These are phyloP conservation scores for Talaromyces pinophilus DNA, from an alignment of 2,329 filamentous ascomycete species.

Conservation along the genomic window DNA sequence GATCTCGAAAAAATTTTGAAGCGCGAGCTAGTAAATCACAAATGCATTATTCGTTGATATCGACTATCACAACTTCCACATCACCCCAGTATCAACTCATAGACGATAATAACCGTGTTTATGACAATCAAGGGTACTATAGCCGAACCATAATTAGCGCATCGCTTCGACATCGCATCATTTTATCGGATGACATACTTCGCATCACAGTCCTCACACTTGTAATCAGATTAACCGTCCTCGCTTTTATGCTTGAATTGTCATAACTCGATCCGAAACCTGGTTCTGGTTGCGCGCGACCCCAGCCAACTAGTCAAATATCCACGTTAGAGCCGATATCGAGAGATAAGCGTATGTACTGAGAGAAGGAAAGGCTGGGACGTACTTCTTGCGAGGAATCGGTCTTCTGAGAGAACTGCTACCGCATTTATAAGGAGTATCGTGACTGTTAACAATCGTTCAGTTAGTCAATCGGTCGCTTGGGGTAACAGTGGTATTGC, in stretches of 20 bases:
- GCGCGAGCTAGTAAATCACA: background rate
- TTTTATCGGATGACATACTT: conserved; percentile 60
- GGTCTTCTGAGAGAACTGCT: conserved; percentile 90
- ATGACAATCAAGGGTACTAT: conserved; percentile 81
- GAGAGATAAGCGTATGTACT: background rate
- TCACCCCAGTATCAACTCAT: conserved; percentile 73
- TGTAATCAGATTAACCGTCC: conserved; percentile 84
- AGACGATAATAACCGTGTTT: conserved; percentile 80
- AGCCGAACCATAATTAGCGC: conserved; percentile 4
- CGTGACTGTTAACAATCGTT: conserved; percentile 44
- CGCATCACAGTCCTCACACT: conserved; percentile 90
- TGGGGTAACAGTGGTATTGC: background rate
- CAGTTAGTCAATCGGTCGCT: background rate
- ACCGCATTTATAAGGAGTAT: conserved; percentile 92
- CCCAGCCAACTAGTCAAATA: conserved; percentile 71
- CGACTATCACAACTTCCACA: background rate
- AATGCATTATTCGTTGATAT: conserved; percentile 8
- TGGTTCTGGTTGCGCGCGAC: conserved; percentile 62
- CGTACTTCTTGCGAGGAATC: conserved; percentile 79
- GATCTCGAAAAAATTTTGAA: background rate
- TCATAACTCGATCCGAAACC: conserved; percentile 72
- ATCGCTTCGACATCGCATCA: background rate
- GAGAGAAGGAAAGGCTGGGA: background rate
- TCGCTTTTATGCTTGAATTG: conserved; percentile 79
- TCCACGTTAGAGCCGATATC: background rate